A percentile compares a stretch with the other conserved stretches of the same genome.
phyloP scores from a whole-genome alignment of 495 filamentous ascomycete species.

The Penicillium turbatum region DNA sequence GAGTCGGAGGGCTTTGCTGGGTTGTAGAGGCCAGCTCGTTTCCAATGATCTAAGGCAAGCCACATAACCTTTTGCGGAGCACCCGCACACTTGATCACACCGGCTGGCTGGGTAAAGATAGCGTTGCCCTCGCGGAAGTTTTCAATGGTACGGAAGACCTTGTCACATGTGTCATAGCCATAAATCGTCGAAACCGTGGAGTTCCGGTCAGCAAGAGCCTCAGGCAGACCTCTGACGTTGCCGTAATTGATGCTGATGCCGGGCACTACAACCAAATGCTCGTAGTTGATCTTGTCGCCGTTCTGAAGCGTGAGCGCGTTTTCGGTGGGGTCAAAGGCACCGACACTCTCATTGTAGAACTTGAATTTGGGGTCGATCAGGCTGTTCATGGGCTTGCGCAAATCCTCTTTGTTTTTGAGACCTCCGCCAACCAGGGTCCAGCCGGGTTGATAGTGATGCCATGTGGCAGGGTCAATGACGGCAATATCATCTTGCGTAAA shows the following conservation, averaged over 20 bases:
- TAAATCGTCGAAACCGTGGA: slow-evolving; percentile 63
- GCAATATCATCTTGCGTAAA: slow-evolving; percentile 60
- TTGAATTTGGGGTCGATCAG: slow-evolving; percentile 58
- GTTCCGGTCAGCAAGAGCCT: slow-evolving; percentile 53
- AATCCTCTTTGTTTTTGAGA: slow-evolving; percentile 52
- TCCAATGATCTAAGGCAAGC: slow-evolving; percentile 65
- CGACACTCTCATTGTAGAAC: slow-evolving; percentile 53
- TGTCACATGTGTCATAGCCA: slow-evolving; percentile 56
- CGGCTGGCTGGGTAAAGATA: slow-evolving; percentile 65
- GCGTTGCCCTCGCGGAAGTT: slow-evolving; percentile 53
- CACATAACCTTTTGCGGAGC: slow-evolving; percentile 70
- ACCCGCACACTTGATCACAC: slow-evolving; percentile 64
- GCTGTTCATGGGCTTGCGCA: slow-evolving; percentile 47
- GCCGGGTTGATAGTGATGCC: slow-evolving; percentile 68
- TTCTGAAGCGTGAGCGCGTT: slow-evolving; percentile 56
- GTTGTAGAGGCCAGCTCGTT: slow-evolving; percentile 55
- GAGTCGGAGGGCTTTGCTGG: slow-evolving; percentile 36
- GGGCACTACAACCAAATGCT: slow-evolving; percentile 61
- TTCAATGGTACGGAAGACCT: slow-evolving; percentile 53
- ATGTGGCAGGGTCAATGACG: slow-evolving; percentile 59
- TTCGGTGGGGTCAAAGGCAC: slow-evolving; percentile 51
- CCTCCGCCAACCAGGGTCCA: slow-evolving; percentile 68
- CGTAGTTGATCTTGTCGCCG: slow-evolving; percentile 56
- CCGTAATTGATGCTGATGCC: slow-evolving; percentile 55
- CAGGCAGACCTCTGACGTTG: slow-evolving; percentile 54